phyloP scores from a whole-genome alignment of 2,329 filamentous ascomycete species.

The Xylariaceae sp. region DNA sequence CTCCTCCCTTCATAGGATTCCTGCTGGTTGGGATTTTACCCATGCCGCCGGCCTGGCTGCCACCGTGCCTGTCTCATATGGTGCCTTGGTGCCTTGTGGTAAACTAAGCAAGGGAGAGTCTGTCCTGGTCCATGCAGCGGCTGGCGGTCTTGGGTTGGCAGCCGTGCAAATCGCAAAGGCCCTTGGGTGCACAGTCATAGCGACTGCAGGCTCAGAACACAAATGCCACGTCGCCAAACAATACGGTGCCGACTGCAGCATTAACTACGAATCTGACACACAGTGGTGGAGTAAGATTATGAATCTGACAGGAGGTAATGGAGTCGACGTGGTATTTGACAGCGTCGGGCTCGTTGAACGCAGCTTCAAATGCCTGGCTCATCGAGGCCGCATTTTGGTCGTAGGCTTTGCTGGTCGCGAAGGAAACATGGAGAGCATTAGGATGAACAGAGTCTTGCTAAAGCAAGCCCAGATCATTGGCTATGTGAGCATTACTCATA shows the following conservation, averaged over 20 bases:
- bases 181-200: slow-evolving; percentile 1
- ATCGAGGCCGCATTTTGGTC: slow-evolving; percentile 1
- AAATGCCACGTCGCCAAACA: not conserved
- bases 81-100: not conserved
- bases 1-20: not conserved
- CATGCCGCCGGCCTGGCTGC: slow-evolving; percentile 3
- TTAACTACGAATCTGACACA: not conserved
- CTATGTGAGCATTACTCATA: slow-evolving; percentile 1
- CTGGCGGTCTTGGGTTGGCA: slow-evolving; percentile 3
- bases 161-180: slow-evolving; percentile 4
- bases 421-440: slow-evolving; percentile 2
- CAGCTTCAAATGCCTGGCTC: slow-evolving; percentile 2
- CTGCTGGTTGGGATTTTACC: not conserved
- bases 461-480: slow-evolving; percentile 3
- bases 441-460: slow-evolving; percentile 1
- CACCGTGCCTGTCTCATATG: slow-evolving; percentile 4
- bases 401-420: slow-evolving; percentile 2
- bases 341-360: slow-evolving; percentile 3
- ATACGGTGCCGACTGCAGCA: slow-evolving; percentile 2
- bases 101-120: not conserved
- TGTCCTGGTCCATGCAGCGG: slow-evolving; percentile 1
- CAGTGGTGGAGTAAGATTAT: slow-evolving; percentile 1
- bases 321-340: slow-evolving; percentile 4
- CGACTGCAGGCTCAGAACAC: not conserved
- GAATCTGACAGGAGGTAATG: not conserved